Percentiles rank a stretch among this genome's conserved stretches.
Conservation (phyloP, 2,329 filamentous ascomycete species). For the Anisogramma anomala region DNA sequence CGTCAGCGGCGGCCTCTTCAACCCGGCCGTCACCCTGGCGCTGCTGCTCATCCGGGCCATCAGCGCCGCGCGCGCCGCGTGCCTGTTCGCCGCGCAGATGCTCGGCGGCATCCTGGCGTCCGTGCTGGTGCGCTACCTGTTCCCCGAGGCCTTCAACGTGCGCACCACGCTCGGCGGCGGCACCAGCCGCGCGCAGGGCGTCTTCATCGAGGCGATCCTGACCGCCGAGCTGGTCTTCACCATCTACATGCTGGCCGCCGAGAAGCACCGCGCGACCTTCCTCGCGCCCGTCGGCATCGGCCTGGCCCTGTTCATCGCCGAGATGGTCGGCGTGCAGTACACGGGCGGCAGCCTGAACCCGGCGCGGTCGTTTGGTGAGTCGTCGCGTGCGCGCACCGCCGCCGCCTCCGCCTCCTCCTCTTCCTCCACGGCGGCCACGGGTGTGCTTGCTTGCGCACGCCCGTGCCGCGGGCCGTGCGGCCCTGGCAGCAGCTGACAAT, state of each 20-base stretch:
- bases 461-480: too few relatives aligned
- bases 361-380: conserved; percentile 19
- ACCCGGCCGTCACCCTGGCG: conserved; percentile 36
- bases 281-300: conserved; percentile 38
- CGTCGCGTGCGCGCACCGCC: neutral
- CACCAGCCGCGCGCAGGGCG: conserved; percentile 31
- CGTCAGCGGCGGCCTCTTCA: conserved; percentile 32
- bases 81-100: conserved; percentile 40
- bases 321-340: conserved; percentile 35
- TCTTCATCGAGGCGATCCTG: conserved; percentile 38
- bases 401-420: too few relatives aligned
- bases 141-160: conserved; percentile 32
- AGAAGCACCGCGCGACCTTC: conserved; percentile 37
- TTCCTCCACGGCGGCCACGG: too few relatives aligned
- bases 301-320: conserved; percentile 33
- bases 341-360: conserved; percentile 27
- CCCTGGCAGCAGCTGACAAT: neutral
- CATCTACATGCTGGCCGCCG: conserved; percentile 40
- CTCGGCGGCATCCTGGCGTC: conserved; percentile 33
- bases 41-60: conserved; percentile 40
- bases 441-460: too few relatives aligned
- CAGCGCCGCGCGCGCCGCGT: conserved; percentile 30
- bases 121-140: conserved; percentile 30
- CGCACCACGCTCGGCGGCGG: conserved; percentile 29
- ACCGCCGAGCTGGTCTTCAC: conserved; percentile 37